Percentiles rank a stretch among this genome's conserved stretches.
Evolutionary conservation across 768 basidiomycete genomes (phyloP).

Genomic region (Fomitopsis serialis): DNA sequence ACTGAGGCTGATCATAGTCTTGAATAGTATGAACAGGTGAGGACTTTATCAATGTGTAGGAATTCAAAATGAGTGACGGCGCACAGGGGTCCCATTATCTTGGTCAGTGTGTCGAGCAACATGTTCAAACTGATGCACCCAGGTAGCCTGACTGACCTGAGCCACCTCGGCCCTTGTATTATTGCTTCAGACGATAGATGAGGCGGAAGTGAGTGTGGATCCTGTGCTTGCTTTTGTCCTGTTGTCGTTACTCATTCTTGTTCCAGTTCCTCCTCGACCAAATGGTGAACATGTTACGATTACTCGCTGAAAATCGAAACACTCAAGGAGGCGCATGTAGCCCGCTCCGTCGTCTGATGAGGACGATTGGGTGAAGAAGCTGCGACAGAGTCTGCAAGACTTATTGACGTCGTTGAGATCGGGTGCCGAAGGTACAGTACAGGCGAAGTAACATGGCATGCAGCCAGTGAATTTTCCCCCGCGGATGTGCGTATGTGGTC

Average conservation of each 20-base stretch:
- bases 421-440: constrained; percentile 6
- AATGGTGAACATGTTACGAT: constrained; percentile 1
- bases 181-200: constrained; percentile 2
- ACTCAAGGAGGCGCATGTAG: neutral
- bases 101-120: constrained; percentile 2
- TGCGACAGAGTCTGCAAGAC: constrained; percentile 7
- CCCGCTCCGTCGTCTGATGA: constrained; percentile 7
- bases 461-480: no score
- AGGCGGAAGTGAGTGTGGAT: constrained; percentile 3
- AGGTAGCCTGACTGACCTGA: no score
- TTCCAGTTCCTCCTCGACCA: constrained; percentile 12
- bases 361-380: constrained; percentile 1
- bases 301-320: no score
- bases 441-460: neutral
- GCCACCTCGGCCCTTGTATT: no score
- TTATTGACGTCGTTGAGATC: constrained; percentile 1
- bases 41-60: no score
- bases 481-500: no score
- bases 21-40: no score
- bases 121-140: no score
- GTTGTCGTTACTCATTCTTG: neutral
- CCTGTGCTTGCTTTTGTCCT: neutral
- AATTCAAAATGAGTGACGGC: no score
- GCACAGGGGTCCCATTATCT: constrained; percentile 1
- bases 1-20: no score